phyloP scores from a whole-genome alignment of 106 monocot species.

The Acanthochlamys bracteata region DNA sequence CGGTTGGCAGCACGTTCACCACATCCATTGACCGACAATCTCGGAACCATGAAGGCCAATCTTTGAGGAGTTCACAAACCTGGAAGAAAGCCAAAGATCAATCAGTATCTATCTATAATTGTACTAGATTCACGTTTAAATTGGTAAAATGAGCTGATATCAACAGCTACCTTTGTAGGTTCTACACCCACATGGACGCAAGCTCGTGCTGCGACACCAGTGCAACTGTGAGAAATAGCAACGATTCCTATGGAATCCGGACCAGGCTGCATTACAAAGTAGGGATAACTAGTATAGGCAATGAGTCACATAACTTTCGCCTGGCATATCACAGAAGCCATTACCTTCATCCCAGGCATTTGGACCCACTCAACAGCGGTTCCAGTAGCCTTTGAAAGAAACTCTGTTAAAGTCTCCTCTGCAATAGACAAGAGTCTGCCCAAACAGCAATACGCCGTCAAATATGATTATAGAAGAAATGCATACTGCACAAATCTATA shows the following conservation, averaged over 20 bases:
- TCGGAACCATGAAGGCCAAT: slow-evolving; percentile 44
- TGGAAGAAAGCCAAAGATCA: slow-evolving; percentile 15
- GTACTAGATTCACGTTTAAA: not conserved
- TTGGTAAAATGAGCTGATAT: not conserved
- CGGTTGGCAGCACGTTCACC: slow-evolving; percentile 41
- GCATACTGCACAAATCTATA: not conserved
- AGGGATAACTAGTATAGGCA: not conserved
- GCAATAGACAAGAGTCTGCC: slow-evolving; percentile 59
- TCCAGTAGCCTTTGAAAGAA: slow-evolving; percentile 86
- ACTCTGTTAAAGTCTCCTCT: slow-evolving; percentile 78
- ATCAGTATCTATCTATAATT: not conserved
- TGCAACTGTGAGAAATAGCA: slow-evolving; percentile 71
- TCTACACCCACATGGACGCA: slow-evolving; percentile 58
- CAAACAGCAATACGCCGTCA: not conserved
- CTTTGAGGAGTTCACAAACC: slow-evolving; percentile 68
- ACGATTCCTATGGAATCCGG: slow-evolving; percentile 81
- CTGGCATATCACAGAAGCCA: not conserved
- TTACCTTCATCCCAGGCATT: slow-evolving; percentile 89
- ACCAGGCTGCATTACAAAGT: slow-evolving; percentile 56
- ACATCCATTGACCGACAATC: slow-evolving; percentile 65
- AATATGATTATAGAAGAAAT: not conserved
- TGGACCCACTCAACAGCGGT: slow-evolving; percentile 81
- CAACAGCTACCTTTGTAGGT: slow-evolving; percentile 38
- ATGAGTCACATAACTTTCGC: not conserved
- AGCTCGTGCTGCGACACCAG: slow-evolving; percentile 84